These are phyloP conservation scores for Fonsecaea multimorphosa DNA, from an alignment of 2,329 filamentous ascomycete species.

Conservation along the genomic window DNA sequence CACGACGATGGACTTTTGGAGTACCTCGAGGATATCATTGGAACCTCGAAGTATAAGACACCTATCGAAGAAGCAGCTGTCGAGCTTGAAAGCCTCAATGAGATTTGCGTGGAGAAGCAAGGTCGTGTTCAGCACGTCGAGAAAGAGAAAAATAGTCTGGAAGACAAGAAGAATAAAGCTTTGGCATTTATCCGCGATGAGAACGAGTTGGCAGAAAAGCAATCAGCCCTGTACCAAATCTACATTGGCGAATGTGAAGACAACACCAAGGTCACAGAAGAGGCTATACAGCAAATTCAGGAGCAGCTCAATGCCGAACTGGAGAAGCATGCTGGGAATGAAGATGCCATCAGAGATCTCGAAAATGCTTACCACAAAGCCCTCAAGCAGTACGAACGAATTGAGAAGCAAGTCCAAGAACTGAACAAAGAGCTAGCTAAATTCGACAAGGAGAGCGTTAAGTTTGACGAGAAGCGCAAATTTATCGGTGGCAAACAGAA, in stretches of 20 bases:
- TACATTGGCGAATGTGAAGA: slow-evolving; percentile 87
- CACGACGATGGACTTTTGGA: slow-evolving; percentile 96
- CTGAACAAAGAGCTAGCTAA: slow-evolving; percentile 87
- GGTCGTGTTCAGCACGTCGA: slow-evolving; percentile 95
- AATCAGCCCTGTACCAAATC: slow-evolving; percentile 90
- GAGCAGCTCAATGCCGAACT: slow-evolving; percentile 83
- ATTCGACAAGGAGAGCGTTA: slow-evolving; percentile 95
- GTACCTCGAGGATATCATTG: slow-evolving; percentile 98
- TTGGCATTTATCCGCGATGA: slow-evolving; percentile 88
- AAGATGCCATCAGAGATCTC: slow-evolving; percentile 86
- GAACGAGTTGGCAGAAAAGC: slow-evolving; percentile 87
- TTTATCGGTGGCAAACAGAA: slow-evolving; percentile 89
- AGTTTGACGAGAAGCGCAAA: slow-evolving; percentile 97
- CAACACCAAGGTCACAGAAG: slow-evolving; percentile 85
- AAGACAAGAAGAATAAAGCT: slow-evolving; percentile 96
- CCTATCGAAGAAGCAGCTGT: slow-evolving; percentile 93
- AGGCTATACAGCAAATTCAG: slow-evolving; percentile 90
- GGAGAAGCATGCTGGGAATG: slow-evolving; percentile 87
- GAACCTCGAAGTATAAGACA: slow-evolving; percentile 96
- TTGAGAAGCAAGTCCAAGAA: slow-evolving; percentile 80
- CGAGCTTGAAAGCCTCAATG: slow-evolving; percentile 90
- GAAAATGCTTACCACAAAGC: slow-evolving; percentile 83
- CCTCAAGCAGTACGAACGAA: slow-evolving; percentile 79
- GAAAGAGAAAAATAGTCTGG: slow-evolving; percentile 90
- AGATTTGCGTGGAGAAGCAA: slow-evolving; percentile 93